Evolutionary conservation across 164 flowering plant genomes (phyloP), one percentile per base, ranked within the genome.

Genomic region (Chloranthus sessilifolius): DNA sequence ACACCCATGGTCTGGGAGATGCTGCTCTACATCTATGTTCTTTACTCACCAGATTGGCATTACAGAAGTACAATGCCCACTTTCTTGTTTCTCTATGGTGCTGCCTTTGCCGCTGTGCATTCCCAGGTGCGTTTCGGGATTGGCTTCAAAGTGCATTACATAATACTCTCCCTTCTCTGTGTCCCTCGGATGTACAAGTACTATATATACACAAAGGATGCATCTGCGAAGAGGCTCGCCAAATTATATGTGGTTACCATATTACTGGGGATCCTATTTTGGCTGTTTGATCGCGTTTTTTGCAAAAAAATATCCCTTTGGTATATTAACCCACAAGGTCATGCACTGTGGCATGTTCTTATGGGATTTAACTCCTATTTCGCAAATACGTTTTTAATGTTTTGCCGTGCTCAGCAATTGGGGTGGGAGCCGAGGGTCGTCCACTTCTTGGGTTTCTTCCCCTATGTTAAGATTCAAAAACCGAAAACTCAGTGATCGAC

Each of bases 1-100:
- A 74, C 78, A 24, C 94, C 94, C 21, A 82, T 85, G 92, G 86
- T 78, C 11, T 85, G 94, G 94, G 94, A 85, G 62, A 73, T 80
- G 78, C 83, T 85, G 24, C 77, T 85, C 1, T 85, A 85, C 47
- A 67, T 85, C 30, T 85, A 85, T 67, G 81, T 85, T 57, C 82
- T 85, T 22, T 75, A 79, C 61, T 85, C 95, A 8, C 95, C 95
- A 15, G 90, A 83, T 58, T 85, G 95, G 95, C 95, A 85, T 60
- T 85, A 85, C 41, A 66, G 84, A 7, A 81, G 88, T 55, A 85
- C 90, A 37, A 85, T 85, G 90, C 95, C 95, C 7, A 85, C 78
- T 25, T 81, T 83, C 72, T 67, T 85, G 42, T 81, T 79, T 62
- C 68, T 85, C 8, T 83, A 85, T 58, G 95, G 90, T 47, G 79